These are phyloP conservation scores for Saccharomycopsis sp. DNA, from an alignment of 805 yeast genomes.

Conservation along the genomic window DNA sequence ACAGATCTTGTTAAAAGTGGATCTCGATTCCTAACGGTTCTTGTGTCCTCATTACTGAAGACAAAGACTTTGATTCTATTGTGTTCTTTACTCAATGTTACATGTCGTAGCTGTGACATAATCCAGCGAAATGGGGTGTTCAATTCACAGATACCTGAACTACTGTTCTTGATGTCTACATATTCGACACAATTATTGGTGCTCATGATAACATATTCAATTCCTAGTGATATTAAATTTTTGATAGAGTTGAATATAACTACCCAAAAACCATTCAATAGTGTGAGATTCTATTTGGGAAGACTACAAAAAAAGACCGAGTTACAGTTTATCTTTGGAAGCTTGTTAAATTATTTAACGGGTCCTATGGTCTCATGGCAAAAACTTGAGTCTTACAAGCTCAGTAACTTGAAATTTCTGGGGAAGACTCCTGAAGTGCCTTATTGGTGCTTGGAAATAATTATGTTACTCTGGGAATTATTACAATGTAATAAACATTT, in stretches of 20 bases:
- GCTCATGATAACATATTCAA: conserved; percentile 54
- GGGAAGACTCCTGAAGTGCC: conserved; percentile 18
- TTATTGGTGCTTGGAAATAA: conserved; percentile 49
- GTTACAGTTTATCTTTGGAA: conserved; percentile 40
- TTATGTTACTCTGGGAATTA: conserved; percentile 68
- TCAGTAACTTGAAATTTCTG: neutral
- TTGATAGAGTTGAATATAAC: conserved; percentile 30
- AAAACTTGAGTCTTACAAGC: conserved; percentile 33
- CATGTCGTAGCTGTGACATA: conserved; percentile 44
- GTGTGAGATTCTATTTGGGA: conserved; percentile 46
- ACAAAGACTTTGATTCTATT: conserved; percentile 44
- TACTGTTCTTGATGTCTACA: conserved; percentile 43
- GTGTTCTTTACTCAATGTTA: conserved; percentile 63
- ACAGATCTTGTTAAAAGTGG: conserved; percentile 43
- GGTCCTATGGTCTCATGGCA: conserved; percentile 37
- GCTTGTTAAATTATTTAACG: conserved; percentile 43
- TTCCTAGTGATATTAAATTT: conserved; percentile 43
- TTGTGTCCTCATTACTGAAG: conserved; percentile 46
- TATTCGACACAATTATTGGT: conserved; percentile 57
- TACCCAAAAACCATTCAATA: conserved; percentile 28
- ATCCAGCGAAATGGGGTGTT: conserved; percentile 35
- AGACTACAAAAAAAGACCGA: conserved; percentile 51
- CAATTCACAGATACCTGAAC: conserved; percentile 25
- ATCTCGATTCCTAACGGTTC: conserved; percentile 51
- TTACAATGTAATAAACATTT: conserved; percentile 64